Conservation (phyloP, 768 basidiomycete genomes). For the Tricholoma terreum region DNA sequence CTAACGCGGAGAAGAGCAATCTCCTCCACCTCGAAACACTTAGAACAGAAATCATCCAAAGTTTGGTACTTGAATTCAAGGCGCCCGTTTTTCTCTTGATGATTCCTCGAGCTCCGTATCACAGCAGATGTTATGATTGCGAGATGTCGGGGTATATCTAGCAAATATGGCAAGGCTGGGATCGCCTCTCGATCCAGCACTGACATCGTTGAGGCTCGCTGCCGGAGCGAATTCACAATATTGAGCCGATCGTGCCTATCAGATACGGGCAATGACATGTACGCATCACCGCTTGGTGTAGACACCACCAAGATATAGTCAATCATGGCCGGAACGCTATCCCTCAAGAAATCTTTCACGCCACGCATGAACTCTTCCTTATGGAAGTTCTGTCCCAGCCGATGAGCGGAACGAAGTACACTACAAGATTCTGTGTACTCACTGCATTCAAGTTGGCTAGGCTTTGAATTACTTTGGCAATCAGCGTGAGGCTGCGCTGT, state of each 20-base stretch:
- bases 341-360: constrained; percentile 68
- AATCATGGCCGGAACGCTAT: constrained; percentile 65
- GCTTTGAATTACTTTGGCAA: constrained; percentile 89
- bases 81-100: constrained; percentile 30
- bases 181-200: constrained; percentile 66
- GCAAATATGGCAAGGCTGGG: constrained; percentile 66
- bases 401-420: neutral
- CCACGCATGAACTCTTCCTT: constrained; percentile 84
- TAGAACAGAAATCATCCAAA: constrained; percentile 54
- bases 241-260: constrained; percentile 51
- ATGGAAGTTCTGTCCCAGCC: constrained; percentile 47
- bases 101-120: constrained; percentile 57
- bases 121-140: constrained; percentile 74
- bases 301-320: constrained; percentile 79
- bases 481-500: constrained; percentile 76
- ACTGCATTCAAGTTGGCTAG: constrained; percentile 82
- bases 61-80: constrained; percentile 35
- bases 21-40: constrained; percentile 70
- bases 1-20: constrained; percentile 65
- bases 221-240: constrained; percentile 53
- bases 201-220: constrained; percentile 54
- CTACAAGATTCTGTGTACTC: constrained; percentile 22
- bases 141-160: constrained; percentile 78
- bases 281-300: constrained; percentile 39
- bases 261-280: constrained; percentile 24